Base-by-base conservation (phyloP, 2,329 filamentous ascomycete genomes). In the Pyrenophora seminiperda region DNA sequence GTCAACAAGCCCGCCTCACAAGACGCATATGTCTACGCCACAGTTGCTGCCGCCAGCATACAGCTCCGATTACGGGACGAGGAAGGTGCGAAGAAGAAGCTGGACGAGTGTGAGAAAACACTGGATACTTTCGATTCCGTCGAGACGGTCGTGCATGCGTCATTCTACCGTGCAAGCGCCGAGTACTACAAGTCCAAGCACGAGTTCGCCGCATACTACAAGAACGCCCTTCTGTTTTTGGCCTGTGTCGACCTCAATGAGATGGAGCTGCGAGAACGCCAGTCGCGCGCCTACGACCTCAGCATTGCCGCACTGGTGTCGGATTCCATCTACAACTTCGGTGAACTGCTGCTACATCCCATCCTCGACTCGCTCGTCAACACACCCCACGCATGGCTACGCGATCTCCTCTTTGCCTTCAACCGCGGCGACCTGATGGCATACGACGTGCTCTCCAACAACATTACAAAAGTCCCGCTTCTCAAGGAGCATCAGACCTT, bases 301-400 rank as follows among this genome's bases (percentile, higher is more conserved):
- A 89, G 89, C 68, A 87, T 97, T 45, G 91, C 94, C 20, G 94
- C 94, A 7, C 83, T 99, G 7, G 89, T 97, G 31, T 97, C 92
- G 41, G 90, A 93, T 68, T 90, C 86, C 66, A 99, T 97, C 78
- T 97, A 99, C 84, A 99, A 99, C 80, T 99, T 99, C 66, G 94
- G 94, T 74, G 94, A 99, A 80, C 87, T 99, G n/a, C 85, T 99
- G 24, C 84, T 99, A 62, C 94, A 99, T 73, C 94, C 94, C 3
- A 96, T 99, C 69, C 86, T 99, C 57, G 90, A 96, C 70, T 87
- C 89, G 15, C 84, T 99, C 43, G 81, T 81, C 67, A 84, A 87
- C 64, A 86, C 88, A 18, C 83, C 87, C 33, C 84, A 95, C 71
- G 81, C 86, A 42, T 99, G 94, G 94, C 83, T 99, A 58, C 89